Conservation (phyloP, 2,329 filamentous ascomycete species). For the Chaetomium strumarium region DNA sequence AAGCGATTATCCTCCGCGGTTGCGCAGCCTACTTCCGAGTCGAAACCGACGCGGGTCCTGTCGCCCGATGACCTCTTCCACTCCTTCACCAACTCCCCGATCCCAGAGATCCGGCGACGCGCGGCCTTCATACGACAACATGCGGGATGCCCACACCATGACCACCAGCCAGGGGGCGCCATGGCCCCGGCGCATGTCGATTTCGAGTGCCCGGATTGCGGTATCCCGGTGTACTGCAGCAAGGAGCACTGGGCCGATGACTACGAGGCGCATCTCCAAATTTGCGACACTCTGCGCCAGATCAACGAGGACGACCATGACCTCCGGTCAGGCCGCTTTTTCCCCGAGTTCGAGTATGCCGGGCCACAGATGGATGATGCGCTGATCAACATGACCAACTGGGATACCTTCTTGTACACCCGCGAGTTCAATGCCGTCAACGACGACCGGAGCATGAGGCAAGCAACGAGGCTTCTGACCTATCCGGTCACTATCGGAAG, state of each 20-base stretch:
- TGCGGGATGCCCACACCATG: slow-evolving; percentile 87
- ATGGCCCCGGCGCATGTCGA: slow-evolving; percentile 73
- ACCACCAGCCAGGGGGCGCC: slow-evolving; percentile 62
- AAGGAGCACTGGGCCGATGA: slow-evolving; percentile 95
- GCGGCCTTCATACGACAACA: slow-evolving; percentile 90
- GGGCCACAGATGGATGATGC: slow-evolving; percentile 87
- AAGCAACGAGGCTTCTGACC: slow-evolving; percentile 86
- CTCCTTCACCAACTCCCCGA: slow-evolving; percentile 81
- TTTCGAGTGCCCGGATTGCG: slow-evolving; percentile 95
- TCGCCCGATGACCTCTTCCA: slow-evolving; percentile 84
- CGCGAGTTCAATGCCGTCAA: slow-evolving; percentile 88
- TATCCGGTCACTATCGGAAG: slow-evolving; percentile 91
- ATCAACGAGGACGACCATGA: slow-evolving; percentile 99
- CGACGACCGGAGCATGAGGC: slow-evolving; percentile 81
- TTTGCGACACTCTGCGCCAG: slow-evolving; percentile 85
- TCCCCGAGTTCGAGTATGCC: slow-evolving; percentile 90
- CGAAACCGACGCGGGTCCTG: slow-evolving; percentile 37
- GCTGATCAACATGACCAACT: slow-evolving; percentile 94
- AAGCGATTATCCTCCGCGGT: slow-evolving; percentile 19
- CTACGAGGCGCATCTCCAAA: slow-evolving; percentile 85
- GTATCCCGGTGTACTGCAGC: slow-evolving; percentile 86
- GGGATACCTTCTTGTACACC: slow-evolving; percentile 95
- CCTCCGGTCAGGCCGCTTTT: slow-evolving; percentile 80
- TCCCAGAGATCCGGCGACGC: slow-evolving; percentile 77
- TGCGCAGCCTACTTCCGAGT: slow-evolving; percentile 13